Evolutionary conservation across 495 filamentous ascomycete species (phyloP), one percentile per base, ranked within the genome.

Genomic region (Lentithecium fluviatile): DNA sequence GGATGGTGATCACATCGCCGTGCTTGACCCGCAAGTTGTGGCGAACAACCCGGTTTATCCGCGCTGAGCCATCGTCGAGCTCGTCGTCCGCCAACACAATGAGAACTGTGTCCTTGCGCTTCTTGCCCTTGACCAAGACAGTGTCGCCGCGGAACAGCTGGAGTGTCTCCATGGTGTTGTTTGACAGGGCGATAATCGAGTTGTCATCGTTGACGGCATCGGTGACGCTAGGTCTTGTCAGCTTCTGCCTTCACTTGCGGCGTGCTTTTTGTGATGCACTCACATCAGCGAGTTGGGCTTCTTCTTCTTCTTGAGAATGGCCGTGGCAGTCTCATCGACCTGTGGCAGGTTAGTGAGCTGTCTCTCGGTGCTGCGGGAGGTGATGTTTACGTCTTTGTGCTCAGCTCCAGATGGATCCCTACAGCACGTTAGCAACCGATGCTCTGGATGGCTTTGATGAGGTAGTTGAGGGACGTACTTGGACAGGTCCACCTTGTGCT

Each of bases 301-400:
- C 91, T 98, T 98, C 85, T 98, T 98, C 83, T 96, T 97, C 80
- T 96, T 97, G 66, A 98, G 84, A 64, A 98, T 98, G 66, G 94
- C 94, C 17, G 95, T 97, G n/a, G 94, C 83, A 45, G 88, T 93
- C 68, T 96, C 93, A 70, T 96, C 88, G 62, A 86, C 86, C 90
- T 95, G 71, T 38, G 65, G 34, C 5, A 52, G 36, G 52, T 70
- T 45, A 68, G 65, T 64, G 48, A 60, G 57, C 19, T 36, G 46
- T 38, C 43, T 57, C 21, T 51, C 61, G 10, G 58, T 58, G 13
- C 40, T 2, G 51, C 45, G 52, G 62, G n/a, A 46, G 59, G 48
- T 66, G 53, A 50, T 60, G 58, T 83, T 74, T 80, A 93, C 90
- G 58, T 92, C 85, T 81, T 88, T 94, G 77, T 83, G 85, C 73